Evolutionary conservation across 2,329 filamentous ascomycete genomes (phyloP), one percentile per base, ranked within the genome.

Genomic region (Ophiocordyceps camponoti-floridani): DNA sequence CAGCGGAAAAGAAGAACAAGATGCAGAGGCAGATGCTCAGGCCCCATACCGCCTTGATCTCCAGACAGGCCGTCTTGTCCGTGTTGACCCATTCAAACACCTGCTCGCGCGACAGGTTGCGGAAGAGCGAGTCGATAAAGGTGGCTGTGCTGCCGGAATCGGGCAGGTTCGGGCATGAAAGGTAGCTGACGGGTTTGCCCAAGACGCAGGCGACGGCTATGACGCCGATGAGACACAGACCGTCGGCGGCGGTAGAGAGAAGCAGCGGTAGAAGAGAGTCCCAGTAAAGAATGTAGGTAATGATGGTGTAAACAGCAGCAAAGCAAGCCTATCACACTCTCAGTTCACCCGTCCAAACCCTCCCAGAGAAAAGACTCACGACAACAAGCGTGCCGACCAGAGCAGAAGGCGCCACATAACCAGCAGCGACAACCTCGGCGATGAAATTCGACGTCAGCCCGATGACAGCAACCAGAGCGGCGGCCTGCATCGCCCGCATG

Each of bases 41-140:
- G 1, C 86, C 87, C 88, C 87, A 94, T 51, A 91, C 75, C 14
- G 82, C 76, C 70, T 94, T 93, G 60, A 87, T 78, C 67, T 91
- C 79, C 55, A 79, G 77, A 66, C 88, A 95, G 45, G 83, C 82
- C 16, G 72, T 60, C 58, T 69, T 69, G 52, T 68, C 69, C 4
- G 67, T 64, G 45, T 68, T 67, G 19, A 70, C 67, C 61, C 73
- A 72, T 41, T 65, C 57, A 44, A 68, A 63, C 37, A 50, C 50
- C 49, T 54, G 51, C 43, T 52, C 48, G 46, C 54, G 53, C n/a
- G 55, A 50, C 46, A 61, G 56, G 50, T 70, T 63, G 54, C 61
- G 60, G 49, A 59, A 59, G 18, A 66, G 61, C 5, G 66, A 64
- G 45, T 62, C 57, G 46, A 73, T 58, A 48, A 72, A 69, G 48